Conservation (phyloP, 768 basidiomycete species). For the Nidularia sp. region DNA sequence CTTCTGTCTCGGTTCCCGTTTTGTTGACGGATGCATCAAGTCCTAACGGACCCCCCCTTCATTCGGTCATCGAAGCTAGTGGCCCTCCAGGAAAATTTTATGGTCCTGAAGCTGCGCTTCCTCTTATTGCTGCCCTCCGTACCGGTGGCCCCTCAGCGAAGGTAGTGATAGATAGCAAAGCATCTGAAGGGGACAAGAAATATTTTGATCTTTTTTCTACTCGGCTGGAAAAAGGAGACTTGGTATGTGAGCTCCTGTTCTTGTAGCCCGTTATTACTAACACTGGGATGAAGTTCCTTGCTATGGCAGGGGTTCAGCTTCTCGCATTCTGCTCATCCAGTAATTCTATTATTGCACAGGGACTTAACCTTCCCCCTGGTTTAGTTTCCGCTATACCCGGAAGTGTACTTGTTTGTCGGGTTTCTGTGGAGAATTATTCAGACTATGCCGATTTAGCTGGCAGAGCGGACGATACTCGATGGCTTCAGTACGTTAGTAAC, state of each 20-base stretch:
- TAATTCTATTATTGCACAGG: conserved; percentile 38
- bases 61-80: conserved; percentile 30
- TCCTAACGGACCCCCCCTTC: conserved; percentile 26
- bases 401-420: conserved; percentile 48
- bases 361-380: conserved; percentile 43
- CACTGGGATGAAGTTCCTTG: conserved; percentile 44
- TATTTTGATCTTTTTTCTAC: conserved; percentile 45
- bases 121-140: conserved; percentile 51
- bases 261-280: neutral
- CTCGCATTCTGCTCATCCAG: conserved; percentile 58
- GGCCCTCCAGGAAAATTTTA: conserved; percentile 64
- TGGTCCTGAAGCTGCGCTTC: conserved; percentile 34
- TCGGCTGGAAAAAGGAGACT: conserved; percentile 47
- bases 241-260: conserved; percentile 33
- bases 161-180: conserved; percentile 32
- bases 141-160: conserved; percentile 47
- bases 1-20: conserved; percentile 47
- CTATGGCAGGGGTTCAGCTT: conserved; percentile 45
- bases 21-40: conserved; percentile 35
- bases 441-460: conserved; percentile 52
- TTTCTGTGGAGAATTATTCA: conserved; percentile 55
- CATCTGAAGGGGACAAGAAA: conserved; percentile 35
- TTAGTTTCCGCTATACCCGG: conserved; percentile 35
- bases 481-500: conserved; percentile 23
- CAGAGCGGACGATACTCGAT: conserved; percentile 35